Percentiles rank a stretch among this genome's conserved stretches.
phyloP scores from a whole-genome alignment of 2,329 filamentous ascomycete genomes.

The Clarireedia homoeocarpa region DNA sequence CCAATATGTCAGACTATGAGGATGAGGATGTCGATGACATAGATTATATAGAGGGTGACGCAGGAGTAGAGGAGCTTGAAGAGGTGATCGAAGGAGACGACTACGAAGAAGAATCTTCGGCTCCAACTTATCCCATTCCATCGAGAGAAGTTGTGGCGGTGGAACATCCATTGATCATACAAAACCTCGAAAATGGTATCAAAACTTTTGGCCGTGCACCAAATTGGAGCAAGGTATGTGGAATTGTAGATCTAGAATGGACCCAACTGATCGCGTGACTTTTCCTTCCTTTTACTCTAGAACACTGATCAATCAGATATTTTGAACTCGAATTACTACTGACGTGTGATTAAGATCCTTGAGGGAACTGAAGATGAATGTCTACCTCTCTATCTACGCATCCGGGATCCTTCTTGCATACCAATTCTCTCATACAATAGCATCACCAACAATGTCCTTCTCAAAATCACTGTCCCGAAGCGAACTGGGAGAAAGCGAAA shows the following conservation, averaged over 20 bases:
- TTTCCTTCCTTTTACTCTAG: neutral
- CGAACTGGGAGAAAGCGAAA: conserved; percentile 82
- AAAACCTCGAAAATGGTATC: conserved; percentile 55
- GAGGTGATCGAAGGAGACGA: neutral
- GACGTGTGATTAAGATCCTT: conserved; percentile 33
- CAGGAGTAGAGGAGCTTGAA: neutral
- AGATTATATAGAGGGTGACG: neutral
- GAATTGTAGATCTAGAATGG: neutral
- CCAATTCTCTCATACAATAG: conserved; percentile 71
- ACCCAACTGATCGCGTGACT: neutral
- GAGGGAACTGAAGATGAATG: conserved; percentile 37
- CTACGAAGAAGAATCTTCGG: conserved; percentile 9
- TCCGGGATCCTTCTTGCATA: conserved; percentile 70
- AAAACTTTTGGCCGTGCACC: conserved; percentile 44
- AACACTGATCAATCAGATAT: neutral
- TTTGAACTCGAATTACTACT: neutral
- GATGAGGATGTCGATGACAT: conserved; percentile 3
- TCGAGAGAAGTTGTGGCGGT: conserved; percentile 47
- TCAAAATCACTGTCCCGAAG: conserved; percentile 82
- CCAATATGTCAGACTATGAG: neutral
- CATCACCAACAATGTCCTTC: conserved; percentile 71
- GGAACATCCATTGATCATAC: conserved; percentile 60
- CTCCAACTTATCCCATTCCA: conserved; percentile 44
- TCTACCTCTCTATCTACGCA: conserved; percentile 67
- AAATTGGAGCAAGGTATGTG: conserved; percentile 26